A percentile compares a stretch with the other conserved stretches of the same genome.
phyloP scores from a whole-genome alignment of 192 early-diverging fungal genomes.

The Backusella macrospora region DNA sequence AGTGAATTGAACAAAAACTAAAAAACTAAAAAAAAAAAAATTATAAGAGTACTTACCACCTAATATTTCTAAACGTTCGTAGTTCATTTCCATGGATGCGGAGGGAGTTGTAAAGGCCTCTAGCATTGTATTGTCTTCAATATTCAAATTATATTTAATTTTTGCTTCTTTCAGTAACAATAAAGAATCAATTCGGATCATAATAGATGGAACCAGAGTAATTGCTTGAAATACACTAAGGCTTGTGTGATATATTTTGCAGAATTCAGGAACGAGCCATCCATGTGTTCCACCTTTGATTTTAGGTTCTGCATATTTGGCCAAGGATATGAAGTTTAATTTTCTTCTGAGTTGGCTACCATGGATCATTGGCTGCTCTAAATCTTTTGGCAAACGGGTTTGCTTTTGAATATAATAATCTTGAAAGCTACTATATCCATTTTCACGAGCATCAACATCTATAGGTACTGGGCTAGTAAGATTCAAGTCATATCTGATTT shows the following conservation, averaged over 20 bases:
- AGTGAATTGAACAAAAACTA: background rate
- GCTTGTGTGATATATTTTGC: slow-evolving; percentile 33
- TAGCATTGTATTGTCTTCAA: slow-evolving; percentile 51
- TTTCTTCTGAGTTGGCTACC: background rate
- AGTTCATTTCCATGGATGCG: slow-evolving; percentile 66
- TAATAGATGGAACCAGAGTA: slow-evolving; percentile 61
- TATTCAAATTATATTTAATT: slow-evolving; percentile 35
- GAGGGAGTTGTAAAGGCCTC: slow-evolving; percentile 76
- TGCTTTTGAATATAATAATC: slow-evolving; percentile 40
- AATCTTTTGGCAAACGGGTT: background rate
- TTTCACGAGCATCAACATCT: slow-evolving; percentile 32
- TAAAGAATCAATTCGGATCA: slow-evolving; percentile 58
- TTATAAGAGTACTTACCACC: slow-evolving; percentile 50
- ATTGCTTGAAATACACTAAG: slow-evolving; percentile 46
- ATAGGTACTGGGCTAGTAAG: slow-evolving; percentile 28
- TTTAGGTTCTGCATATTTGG: background rate
- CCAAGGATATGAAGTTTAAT: background rate
- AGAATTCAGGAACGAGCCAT: slow-evolving; percentile 45
- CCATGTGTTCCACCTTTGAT: background rate
- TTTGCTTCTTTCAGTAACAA: slow-evolving; percentile 53
- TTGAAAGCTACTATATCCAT: slow-evolving; percentile 36
- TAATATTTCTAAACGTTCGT: slow-evolving; percentile 87
- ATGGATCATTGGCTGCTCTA: background rate
- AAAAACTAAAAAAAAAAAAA: background rate
- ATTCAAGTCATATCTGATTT: slow-evolving; percentile 28